Evolutionary conservation across 2,329 filamentous ascomycete species (phyloP), one percentile per base, ranked within the genome.

Genomic region (Curvularia spicifera): DNA sequence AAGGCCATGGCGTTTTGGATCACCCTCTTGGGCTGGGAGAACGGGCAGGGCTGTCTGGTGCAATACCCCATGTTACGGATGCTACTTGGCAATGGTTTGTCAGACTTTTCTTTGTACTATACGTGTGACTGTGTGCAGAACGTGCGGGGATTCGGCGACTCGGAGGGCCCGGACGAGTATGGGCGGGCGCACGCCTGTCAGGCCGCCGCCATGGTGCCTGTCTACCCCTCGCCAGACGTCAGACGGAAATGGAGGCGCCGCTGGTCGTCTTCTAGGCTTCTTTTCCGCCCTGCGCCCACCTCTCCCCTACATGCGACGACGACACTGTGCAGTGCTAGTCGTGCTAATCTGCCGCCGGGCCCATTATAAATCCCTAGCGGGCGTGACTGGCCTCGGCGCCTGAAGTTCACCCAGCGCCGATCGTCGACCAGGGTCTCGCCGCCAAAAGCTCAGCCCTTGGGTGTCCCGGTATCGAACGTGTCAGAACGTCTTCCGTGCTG

Each of bases 371-470:
- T 37, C 15, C 4, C 8, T n/a, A 44, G 24, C 24, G 26, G 42
- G 20, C 15, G 46, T 39, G 35, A 39, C 33, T 28, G 33, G 46
- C 33, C 9, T 53, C 56, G 56, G 56, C 29, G 51, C 20, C 51
- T 50, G 31, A 40, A 45, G 51, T 54, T 49, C 15, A 48, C 31
- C 51, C 56, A 43, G 24, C 44, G 4, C 51, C 59, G 59, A 59
- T 24, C 44, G 45, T 49, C 48, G 52, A 59, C 56, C 28, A 56
- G 59, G 56, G 43, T 59, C 44, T 45, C 31, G 47, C 40, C 42
- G 51, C 44, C 46, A 53, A 59, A 56, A 40, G 48, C 55, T 46
- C 42, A 50, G 56, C 56, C 51, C 49, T 33, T 33, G 26, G 37
- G 51, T 44, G 15, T n/a, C 37, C 18, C 24, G 43, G 51, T 39